Conservation (phyloP, 1,139 yeast genomes). For the Komagataea norvegica region DNA sequence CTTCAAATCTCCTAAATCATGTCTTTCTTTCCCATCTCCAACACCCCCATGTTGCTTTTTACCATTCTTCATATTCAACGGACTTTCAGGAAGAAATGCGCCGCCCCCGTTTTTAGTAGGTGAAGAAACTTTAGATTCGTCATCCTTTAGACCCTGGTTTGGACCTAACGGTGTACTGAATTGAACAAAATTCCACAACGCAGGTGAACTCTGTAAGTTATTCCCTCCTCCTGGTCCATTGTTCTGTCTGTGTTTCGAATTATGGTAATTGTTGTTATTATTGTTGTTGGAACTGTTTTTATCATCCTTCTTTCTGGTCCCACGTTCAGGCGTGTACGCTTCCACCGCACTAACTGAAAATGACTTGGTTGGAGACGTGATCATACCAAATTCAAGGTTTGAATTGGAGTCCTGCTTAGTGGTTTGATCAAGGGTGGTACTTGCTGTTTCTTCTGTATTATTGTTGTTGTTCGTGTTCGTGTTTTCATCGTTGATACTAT, state of each 20-base stretch:
- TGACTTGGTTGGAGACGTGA: slow-evolving; percentile 40
- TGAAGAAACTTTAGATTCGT: slow-evolving; percentile 8
- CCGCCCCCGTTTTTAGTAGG: slow-evolving; percentile 19
- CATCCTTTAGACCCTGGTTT: slow-evolving; percentile 25
- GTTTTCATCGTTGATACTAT: slow-evolving; percentile 7
- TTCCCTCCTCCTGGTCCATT: slow-evolving; percentile 14
- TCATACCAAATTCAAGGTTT: slow-evolving; percentile 23
- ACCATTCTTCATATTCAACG: slow-evolving; percentile 20
- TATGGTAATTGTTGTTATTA: slow-evolving; percentile 12
- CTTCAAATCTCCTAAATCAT: slow-evolving; percentile 38
- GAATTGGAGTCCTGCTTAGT: slow-evolving; percentile 10
- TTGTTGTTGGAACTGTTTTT: neutral
- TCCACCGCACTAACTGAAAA: slow-evolving; percentile 57
- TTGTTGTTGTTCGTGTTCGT: slow-evolving; percentile 12
- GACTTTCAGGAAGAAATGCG: slow-evolving; percentile 19
- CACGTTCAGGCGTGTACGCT: slow-evolving; percentile 81
- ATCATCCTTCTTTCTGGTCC: slow-evolving; percentile 33
- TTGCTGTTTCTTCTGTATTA: slow-evolving; percentile 5
- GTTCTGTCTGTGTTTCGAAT: slow-evolving; percentile 10
- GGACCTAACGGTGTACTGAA: slow-evolving; percentile 56
- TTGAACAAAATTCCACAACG: slow-evolving; percentile 75
- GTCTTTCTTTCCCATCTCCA: slow-evolving; percentile 10
- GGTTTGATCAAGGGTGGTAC: slow-evolving; percentile 8
- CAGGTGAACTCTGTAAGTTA: slow-evolving; percentile 54
- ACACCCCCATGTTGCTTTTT: slow-evolving; percentile 7